Percentiles rank a stretch among this genome's conserved stretches.
phyloP scores from a whole-genome alignment of 108 stramenopile genomes.

The Thalassiosira profunda region DNA sequence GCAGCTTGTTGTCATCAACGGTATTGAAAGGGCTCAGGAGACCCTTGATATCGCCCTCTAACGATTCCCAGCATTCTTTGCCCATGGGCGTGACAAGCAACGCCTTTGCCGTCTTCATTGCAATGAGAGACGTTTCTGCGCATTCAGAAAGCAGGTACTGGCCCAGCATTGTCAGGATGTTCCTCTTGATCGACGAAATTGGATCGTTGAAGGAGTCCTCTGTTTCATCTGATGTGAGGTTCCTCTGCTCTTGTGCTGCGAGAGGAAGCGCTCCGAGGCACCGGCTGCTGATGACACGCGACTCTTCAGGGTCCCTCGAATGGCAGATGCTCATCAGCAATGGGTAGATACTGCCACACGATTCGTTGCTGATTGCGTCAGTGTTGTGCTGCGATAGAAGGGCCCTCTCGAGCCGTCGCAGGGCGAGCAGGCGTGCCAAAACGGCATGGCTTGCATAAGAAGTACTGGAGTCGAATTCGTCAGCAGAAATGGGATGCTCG shows the following conservation, averaged over 20 bases:
- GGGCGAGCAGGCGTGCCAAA: constrained; percentile 39
- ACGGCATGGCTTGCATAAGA: constrained; percentile 10
- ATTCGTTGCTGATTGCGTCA: background rate
- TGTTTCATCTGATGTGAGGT: background rate
- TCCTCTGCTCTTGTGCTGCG: background rate
- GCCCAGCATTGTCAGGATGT: constrained; percentile 23
- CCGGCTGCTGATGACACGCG: constrained; percentile 46
- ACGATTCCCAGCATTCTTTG: constrained; percentile 37
- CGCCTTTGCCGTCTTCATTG: constrained; percentile 59
- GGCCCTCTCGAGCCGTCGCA: constrained; percentile 35
- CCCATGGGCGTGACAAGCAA: constrained; percentile 47
- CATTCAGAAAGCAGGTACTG: constrained; percentile 48
- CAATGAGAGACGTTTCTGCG: constrained; percentile 49
- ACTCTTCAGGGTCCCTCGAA: constrained; percentile 39
- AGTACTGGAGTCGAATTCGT: constrained; percentile 2
- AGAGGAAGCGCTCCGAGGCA: constrained; percentile 53
- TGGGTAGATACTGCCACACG: background rate
- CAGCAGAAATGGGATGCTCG: constrained; percentile 36
- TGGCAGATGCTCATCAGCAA: constrained; percentile 27
- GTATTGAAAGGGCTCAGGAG: constrained; percentile 28
- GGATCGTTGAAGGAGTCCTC: constrained; percentile 15
- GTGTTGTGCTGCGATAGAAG: background rate
- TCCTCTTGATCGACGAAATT: constrained; percentile 37
- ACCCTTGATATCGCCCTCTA: constrained; percentile 27
- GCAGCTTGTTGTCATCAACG: constrained; percentile 14